Evolutionary conservation across 441 rosid genomes (phyloP).

Genomic region (Erodium moschatum): DNA sequence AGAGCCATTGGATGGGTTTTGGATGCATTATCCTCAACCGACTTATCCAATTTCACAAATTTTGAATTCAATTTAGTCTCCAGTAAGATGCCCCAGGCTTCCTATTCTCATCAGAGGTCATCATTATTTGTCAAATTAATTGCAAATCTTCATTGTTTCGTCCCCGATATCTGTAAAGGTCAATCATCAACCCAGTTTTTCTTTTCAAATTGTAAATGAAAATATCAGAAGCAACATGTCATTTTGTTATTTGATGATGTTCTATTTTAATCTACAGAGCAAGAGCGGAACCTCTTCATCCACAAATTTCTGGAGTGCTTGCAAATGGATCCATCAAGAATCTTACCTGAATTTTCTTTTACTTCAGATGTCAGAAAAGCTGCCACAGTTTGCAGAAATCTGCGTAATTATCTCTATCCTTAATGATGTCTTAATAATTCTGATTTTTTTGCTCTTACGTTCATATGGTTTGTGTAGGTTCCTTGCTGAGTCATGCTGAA

Average conservation of each 20-base stretch:
- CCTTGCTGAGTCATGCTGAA: constrained; percentile 82
- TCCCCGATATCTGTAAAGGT: constrained; percentile 83
- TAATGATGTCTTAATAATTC: neutral
- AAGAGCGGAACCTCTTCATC: constrained; percentile 83
- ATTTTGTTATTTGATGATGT: neutral
- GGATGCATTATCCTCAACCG: constrained; percentile 42
- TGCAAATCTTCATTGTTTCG: constrained; percentile 93
- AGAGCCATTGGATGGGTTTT: constrained; percentile 68
- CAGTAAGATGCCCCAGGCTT: constrained; percentile 57
- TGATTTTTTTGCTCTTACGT: constrained; percentile 19
- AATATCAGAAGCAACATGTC: constrained; percentile 10
- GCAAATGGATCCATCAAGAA: constrained; percentile 54
- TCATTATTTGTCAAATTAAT: constrained; percentile 83
- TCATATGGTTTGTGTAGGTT: constrained; percentile 49
- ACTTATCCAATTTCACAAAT: constrained; percentile 27
- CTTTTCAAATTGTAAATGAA: constrained; percentile 9
- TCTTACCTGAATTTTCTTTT: constrained; percentile 31
- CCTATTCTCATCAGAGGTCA: constrained; percentile 84
- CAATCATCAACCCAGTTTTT: constrained; percentile 16
- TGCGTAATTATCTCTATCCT: constrained; percentile 43
- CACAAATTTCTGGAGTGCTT: constrained; percentile 63
- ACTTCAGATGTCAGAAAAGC: constrained; percentile 44
- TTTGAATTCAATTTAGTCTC: constrained; percentile 44
- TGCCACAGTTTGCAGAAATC: constrained; percentile 53
- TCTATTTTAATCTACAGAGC: constrained; percentile 50